Evolutionary conservation across 2,329 filamentous ascomycete genomes (phyloP).

Genomic region (Cryoendolithus antarcticus): DNA sequence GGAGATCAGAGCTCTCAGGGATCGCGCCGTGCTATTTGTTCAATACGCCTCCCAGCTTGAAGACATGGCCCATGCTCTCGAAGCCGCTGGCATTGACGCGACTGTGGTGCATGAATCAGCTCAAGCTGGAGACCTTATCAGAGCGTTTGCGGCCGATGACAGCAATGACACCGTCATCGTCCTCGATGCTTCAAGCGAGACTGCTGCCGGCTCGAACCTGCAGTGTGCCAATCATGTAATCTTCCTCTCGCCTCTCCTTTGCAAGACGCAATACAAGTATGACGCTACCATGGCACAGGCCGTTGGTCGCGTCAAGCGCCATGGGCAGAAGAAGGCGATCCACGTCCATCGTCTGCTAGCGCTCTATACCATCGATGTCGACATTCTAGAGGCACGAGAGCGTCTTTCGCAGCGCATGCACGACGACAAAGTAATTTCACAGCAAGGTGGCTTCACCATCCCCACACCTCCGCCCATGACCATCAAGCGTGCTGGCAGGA

Average conservation of each 20-base stretch:
- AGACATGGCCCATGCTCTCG: conserved; percentile 24
- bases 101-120: conserved; percentile 24
- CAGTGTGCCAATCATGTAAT: conserved; percentile 53
- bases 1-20: conserved; percentile 24
- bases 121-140: conserved; percentile 10
- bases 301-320: conserved; percentile 47
- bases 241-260: conserved; percentile 46
- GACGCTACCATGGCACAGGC: conserved; percentile 49
- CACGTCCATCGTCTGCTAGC: conserved; percentile 64
- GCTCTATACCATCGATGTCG: conserved; percentile 50
- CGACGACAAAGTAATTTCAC: conserved; percentile 10
- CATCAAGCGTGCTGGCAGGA: conserved; percentile 7
- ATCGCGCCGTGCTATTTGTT: conserved; percentile 46
- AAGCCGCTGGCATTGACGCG: conserved; percentile 19
- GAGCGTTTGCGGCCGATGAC: conserved; percentile 13
- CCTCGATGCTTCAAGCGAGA: conserved; percentile 43
- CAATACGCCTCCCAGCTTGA: conserved; percentile 37
- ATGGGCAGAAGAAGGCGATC: conserved; percentile 45
- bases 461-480: conserved; percentile 3
- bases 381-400: conserved; percentile 34
- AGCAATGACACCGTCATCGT: conserved; percentile 38
- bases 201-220: conserved; percentile 49
- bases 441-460: conserved; percentile 10
- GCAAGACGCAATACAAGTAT: conserved; percentile 40
- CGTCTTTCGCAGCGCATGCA: conserved; percentile 10